Percentiles rank a stretch among this genome's conserved stretches.
Evolutionary conservation across 768 basidiomycete genomes (phyloP).

Genomic region (Kwoniella pini): DNA sequence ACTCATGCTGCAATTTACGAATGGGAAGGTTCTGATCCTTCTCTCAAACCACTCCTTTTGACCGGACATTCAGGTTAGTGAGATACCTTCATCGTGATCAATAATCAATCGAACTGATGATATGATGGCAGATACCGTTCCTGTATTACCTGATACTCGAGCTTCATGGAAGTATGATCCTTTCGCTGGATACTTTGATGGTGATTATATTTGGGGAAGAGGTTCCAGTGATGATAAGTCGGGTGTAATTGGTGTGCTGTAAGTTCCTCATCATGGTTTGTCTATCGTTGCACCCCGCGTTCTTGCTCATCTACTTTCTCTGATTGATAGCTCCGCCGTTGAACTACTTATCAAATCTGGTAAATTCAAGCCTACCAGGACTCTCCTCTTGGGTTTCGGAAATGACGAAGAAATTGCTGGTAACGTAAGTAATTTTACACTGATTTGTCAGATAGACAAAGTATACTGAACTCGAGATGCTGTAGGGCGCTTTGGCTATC

Average conservation of each 20-base stretch:
- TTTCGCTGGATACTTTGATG: constrained; percentile 61
- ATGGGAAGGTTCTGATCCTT: constrained; percentile 66
- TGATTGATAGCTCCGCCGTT: constrained; percentile 32
- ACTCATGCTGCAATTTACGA: constrained; percentile 72
- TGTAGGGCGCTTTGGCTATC: constrained; percentile 31
- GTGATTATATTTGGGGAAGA: constrained; percentile 71
- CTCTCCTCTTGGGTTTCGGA: constrained; percentile 44
- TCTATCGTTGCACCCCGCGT: no score
- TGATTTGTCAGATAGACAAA: no score
- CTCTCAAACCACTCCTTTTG: constrained; percentile 66
- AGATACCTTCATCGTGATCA: neutral
- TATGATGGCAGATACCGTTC: constrained; percentile 61
- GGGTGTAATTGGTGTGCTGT: constrained; percentile 55
- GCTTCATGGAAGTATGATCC: constrained; percentile 65
- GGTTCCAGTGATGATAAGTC: constrained; percentile 74
- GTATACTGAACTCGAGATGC: neutral
- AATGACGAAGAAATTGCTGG: constrained; percentile 34
- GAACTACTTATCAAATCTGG: constrained; percentile 38
- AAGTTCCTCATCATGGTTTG: constrained; percentile 46
- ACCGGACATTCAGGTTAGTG: constrained; percentile 44
- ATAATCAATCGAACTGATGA: no score
- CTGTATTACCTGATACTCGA: constrained; percentile 63
- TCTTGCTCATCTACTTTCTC: no score
- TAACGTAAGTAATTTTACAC: constrained; percentile 13
- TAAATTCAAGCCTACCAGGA: constrained; percentile 61